Conservation (phyloP, 2,329 filamentous ascomycete species). For the Diaporthe capsici region DNA sequence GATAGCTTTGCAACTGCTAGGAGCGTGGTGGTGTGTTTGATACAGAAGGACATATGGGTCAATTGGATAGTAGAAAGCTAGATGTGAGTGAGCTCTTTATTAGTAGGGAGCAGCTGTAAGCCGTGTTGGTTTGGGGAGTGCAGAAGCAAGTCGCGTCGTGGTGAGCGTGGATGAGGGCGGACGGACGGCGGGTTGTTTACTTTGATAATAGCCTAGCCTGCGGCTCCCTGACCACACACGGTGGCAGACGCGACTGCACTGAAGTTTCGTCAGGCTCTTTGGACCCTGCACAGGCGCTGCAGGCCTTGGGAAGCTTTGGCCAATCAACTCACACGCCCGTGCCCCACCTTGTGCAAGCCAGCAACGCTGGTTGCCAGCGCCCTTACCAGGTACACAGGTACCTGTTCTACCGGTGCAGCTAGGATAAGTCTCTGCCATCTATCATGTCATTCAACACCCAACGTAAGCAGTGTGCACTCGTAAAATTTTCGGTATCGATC, state of each 20-base stretch:
- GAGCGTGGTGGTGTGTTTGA: slow-evolving; percentile 19
- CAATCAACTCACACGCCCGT: slow-evolving; percentile 35
- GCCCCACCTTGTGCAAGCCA: slow-evolving; percentile 7
- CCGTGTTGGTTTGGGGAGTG: slow-evolving; percentile 33
- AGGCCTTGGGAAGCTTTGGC: slow-evolving; percentile 25
- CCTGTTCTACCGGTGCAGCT: not conserved
- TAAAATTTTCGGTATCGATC: too few species aligned
- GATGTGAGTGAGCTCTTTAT: slow-evolving; percentile 28
- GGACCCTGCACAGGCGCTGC: slow-evolving; percentile 16
- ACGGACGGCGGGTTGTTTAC: slow-evolving; percentile 37
- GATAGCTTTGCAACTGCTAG: slow-evolving; percentile 30
- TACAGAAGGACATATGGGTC: slow-evolving; percentile 35
- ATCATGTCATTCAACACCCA: not conserved
- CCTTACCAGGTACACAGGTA: not conserved
- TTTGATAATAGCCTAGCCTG: slow-evolving; percentile 11
- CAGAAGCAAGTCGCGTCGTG: slow-evolving; percentile 37
- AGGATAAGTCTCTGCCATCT: accelerated
- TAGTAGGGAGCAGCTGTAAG: slow-evolving; percentile 34
- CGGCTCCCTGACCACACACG: slow-evolving; percentile 8
- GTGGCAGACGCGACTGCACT: slow-evolving; percentile 36
- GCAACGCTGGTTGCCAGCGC: slow-evolving; percentile 24
- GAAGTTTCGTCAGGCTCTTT: slow-evolving; percentile 20
- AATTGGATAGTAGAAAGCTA: slow-evolving; percentile 30
- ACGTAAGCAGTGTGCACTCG: not conserved
- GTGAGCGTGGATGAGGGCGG: not conserved